phyloP scores from a whole-genome alignment of 2,329 filamentous ascomycete species.

The Neonectria coccinea region DNA sequence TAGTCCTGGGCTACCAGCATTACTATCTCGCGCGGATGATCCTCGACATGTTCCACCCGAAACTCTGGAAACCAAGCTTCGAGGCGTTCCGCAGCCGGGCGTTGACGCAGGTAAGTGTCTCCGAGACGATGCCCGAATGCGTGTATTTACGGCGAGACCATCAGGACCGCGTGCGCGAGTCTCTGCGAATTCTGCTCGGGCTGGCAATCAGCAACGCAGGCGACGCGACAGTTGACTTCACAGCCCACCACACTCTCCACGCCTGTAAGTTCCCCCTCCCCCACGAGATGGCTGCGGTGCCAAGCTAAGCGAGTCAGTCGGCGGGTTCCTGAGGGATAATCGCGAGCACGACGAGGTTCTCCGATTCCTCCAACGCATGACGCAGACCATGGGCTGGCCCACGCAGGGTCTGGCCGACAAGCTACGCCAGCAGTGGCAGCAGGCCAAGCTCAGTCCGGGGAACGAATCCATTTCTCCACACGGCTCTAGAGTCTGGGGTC shows the following conservation, averaged over 20 bases:
- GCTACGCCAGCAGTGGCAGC: slow-evolving; percentile 30
- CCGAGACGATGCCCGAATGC: too few species aligned
- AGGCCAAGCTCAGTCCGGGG: slow-evolving; percentile 21
- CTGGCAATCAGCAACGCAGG: slow-evolving; percentile 44
- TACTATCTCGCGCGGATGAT: slow-evolving; percentile 55
- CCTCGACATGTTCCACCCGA: slow-evolving; percentile 54
- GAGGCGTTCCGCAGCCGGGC: slow-evolving; percentile 37
- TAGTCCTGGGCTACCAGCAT: slow-evolving; percentile 54
- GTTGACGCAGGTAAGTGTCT: slow-evolving; percentile 34
- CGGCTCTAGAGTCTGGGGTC: slow-evolving; percentile 11
- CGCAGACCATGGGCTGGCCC: slow-evolving; percentile 32
- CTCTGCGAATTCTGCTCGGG: slow-evolving; percentile 42
- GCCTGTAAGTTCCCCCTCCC: slow-evolving; percentile 37
- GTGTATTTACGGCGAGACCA: background rate
- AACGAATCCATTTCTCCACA: slow-evolving; percentile 27
- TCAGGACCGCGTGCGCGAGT: slow-evolving; percentile 39
- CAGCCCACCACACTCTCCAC: slow-evolving; percentile 43
- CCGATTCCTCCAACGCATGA: slow-evolving; percentile 31
- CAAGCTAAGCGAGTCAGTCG: slow-evolving; percentile 26
- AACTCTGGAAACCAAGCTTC: slow-evolving; percentile 40
- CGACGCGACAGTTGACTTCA: slow-evolving; percentile 42
- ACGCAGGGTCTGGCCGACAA: slow-evolving; percentile 28
- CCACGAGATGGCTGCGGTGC: background rate
- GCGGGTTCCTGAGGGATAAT: slow-evolving; percentile 29
- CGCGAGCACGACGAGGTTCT: slow-evolving; percentile 29